Percentiles rank a stretch among this genome's conserved stretches.
These are phyloP conservation scores for Pilobolus umbonatus DNA, from an alignment of 192 early-diverging fungal genomes.

Conservation along the genomic window DNA sequence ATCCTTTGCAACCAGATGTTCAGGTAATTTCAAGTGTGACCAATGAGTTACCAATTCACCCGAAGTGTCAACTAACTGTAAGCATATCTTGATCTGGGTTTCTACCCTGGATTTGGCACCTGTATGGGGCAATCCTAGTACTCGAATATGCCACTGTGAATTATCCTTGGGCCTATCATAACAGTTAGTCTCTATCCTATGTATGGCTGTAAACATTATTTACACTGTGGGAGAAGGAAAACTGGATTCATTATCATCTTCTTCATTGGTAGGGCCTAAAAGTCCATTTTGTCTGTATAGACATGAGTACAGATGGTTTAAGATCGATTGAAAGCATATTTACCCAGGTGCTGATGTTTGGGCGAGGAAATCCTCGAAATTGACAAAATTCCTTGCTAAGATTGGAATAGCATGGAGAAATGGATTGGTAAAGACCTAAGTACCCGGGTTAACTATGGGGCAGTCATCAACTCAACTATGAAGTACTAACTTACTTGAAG, in stretches of 20 bases:
- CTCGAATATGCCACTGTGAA: slow-evolving; percentile 25
- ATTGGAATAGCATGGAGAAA: slow-evolving; percentile 30
- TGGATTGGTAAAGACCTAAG: slow-evolving; percentile 29
- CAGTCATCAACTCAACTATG: background rate
- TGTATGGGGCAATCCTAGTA: slow-evolving; percentile 30
- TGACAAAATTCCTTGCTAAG: slow-evolving; percentile 23
- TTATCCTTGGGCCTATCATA: slow-evolving; percentile 15
- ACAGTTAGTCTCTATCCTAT: too few species aligned
- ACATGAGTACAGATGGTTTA: background rate
- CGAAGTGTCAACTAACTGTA: slow-evolving; percentile 55
- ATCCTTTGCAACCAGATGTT: slow-evolving; percentile 66
- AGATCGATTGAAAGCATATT: background rate
- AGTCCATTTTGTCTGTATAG: background rate
- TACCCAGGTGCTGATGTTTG: slow-evolving; percentile 28
- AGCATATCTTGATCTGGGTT: slow-evolving; percentile 78
- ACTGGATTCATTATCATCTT: background rate
- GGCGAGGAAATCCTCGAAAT: slow-evolving; percentile 29
- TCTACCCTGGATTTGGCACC: slow-evolving; percentile 73
- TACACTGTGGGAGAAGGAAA: slow-evolving; percentile 9
- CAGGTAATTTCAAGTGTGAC: slow-evolving; percentile 72
- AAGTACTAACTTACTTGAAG: slow-evolving; percentile 13
- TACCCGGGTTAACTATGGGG: background rate
- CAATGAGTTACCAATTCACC: slow-evolving; percentile 63
- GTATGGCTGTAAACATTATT: background rate
- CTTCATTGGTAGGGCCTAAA: slow-evolving; percentile 10